Percentiles rank a stretch among this genome's conserved stretches.
These are phyloP conservation scores for Excoecaria cochinchinensis DNA, from an alignment of 345 rosid species.

Conservation along the genomic window DNA sequence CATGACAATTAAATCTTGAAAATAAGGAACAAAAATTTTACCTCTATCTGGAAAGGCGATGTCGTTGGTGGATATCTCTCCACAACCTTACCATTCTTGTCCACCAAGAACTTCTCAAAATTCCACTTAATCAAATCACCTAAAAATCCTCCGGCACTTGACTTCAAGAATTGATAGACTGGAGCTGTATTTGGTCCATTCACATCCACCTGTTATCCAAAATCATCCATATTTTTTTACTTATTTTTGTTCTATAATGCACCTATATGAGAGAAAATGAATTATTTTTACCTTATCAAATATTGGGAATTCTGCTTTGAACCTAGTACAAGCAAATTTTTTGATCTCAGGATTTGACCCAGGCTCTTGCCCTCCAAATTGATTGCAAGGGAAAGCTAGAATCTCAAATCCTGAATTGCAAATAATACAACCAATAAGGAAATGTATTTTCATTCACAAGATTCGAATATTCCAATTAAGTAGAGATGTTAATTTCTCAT, in stretches of 20 bases:
- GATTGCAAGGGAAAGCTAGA: conserved; percentile 37
- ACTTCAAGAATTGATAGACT: conserved; percentile 32
- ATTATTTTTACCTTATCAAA: no score
- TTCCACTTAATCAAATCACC: conserved; percentile 33
- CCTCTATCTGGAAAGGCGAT: conserved; percentile 37
- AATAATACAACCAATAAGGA: background rate
- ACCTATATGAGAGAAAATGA: background rate
- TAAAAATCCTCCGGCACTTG: conserved; percentile 35
- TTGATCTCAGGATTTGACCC: conserved; percentile 36
- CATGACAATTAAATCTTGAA: background rate
- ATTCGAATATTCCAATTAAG: background rate
- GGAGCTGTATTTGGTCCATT: conserved; percentile 35
- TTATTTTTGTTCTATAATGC: background rate
- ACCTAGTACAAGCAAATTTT: conserved; percentile 33
- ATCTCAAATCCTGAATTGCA: conserved; percentile 27
- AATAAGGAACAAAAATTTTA: background rate
- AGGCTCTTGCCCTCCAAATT: conserved; percentile 35
- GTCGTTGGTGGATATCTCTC: conserved; percentile 32
- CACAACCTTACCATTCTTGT: conserved; percentile 32
- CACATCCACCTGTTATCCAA: conserved; percentile 30
- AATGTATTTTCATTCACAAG: background rate
- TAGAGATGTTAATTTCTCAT: background rate
- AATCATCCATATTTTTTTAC: background rate
- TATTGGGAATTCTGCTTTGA: background rate
- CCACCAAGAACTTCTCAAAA: conserved; percentile 33